Percentiles rank a stretch among this genome's conserved stretches.
Conservation (phyloP, 768 basidiomycete genomes). For the Tylopilus intermedius region DNA sequence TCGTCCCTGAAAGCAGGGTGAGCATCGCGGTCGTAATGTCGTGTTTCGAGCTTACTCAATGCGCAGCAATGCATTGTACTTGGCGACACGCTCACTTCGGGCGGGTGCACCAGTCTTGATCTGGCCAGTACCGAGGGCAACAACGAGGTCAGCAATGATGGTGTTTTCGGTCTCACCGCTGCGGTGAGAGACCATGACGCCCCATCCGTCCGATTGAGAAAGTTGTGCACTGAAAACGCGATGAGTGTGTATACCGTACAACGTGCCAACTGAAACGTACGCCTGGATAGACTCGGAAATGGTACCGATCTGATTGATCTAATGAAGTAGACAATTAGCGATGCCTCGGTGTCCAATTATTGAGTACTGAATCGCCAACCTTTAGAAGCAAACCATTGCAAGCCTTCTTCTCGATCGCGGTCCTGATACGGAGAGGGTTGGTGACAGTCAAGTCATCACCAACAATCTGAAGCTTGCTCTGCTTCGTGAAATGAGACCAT, state of each 20-base stretch:
- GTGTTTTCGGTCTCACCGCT: constrained; percentile 98
- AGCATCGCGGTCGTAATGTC: neutral
- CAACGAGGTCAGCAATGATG: constrained; percentile 90
- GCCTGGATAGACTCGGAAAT: constrained; percentile 99
- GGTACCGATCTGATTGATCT: constrained; percentile 98
- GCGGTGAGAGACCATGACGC: constrained; percentile 99
- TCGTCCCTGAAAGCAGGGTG: constrained; percentile 57
- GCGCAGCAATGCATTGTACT: constrained; percentile 86
- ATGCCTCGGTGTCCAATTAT: neutral
- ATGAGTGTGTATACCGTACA: neutral
- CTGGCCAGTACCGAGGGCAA: constrained; percentile 88
- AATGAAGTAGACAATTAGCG: constrained; percentile 1
- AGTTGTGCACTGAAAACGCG: constrained; percentile 73
- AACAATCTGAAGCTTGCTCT: constrained; percentile 82
- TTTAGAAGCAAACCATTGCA: constrained; percentile 98
- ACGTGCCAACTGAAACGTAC: constrained; percentile 45
- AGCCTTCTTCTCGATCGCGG: constrained; percentile 98
- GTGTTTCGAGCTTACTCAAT: constrained; percentile 62
- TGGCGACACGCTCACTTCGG: constrained; percentile 92
- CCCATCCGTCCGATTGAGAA: constrained; percentile 93
- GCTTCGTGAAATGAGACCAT: constrained; percentile 86
- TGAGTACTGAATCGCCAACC: constrained; percentile 31
- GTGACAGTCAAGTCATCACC: constrained; percentile 98
- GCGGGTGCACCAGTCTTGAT: constrained; percentile 99
- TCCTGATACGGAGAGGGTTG: constrained; percentile 95